phyloP scores from a whole-genome alignment of 345 rosid species.

The Toxicodendron radicans region DNA sequence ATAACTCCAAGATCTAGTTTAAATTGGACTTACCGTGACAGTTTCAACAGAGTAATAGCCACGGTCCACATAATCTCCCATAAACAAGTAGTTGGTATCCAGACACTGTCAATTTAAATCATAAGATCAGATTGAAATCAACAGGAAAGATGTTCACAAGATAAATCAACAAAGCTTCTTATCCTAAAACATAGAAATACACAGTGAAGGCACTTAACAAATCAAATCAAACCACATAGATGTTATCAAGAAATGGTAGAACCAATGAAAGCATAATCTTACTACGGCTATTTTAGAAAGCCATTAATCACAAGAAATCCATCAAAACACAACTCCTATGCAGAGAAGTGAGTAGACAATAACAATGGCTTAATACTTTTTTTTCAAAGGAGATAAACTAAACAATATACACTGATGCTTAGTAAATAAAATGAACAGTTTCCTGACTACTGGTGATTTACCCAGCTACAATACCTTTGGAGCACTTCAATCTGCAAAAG shows the following conservation, averaged over 20 bases:
- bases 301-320: neutral
- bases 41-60: conserved; percentile 99
- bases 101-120: conserved; percentile 71
- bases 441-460: conserved; percentile 8
- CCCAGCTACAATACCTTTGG: conserved; percentile 21
- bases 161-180: conserved; percentile 3
- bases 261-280: neutral
- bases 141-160: conserved; percentile 1
- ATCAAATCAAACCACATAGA: neutral
- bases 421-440: neutral
- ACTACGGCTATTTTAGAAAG: neutral
- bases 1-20: neutral
- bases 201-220: neutral
- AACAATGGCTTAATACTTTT: too few relatives aligned
- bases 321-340: conserved; percentile 12
- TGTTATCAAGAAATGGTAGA: neutral
- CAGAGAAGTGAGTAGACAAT: neutral
- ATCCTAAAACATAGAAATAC: neutral
- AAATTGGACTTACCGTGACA: conserved; percentile 59
- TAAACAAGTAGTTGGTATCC: conserved; percentile 95
- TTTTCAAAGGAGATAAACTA: conserved; percentile 2
- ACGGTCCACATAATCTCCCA: conserved; percentile 99
- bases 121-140: conserved; percentile 11
- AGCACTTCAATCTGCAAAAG: conserved; percentile 30
- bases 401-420: neutral